A percentile compares a stretch with the other conserved stretches of the same genome.
These are phyloP conservation scores for Lachnellula cervina DNA, from an alignment of 2,329 filamentous ascomycete genomes.

Conservation along the genomic window DNA sequence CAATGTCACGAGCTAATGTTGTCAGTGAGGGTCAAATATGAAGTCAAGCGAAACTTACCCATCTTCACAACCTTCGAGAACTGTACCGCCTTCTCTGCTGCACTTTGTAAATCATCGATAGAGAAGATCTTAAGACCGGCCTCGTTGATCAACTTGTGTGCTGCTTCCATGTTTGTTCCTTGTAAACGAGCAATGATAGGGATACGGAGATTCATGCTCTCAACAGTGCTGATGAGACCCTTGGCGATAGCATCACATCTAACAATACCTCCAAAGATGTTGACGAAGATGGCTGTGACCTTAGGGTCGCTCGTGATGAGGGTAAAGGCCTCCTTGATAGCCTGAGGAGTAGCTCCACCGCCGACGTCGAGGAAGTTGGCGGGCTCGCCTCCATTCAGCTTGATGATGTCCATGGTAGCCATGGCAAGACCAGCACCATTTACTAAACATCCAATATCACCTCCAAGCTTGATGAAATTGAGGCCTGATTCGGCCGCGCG, in stretches of 20 bases:
- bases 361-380: conserved; percentile 99
- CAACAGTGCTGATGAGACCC: conserved; percentile 90
- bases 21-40: conserved; percentile 20
- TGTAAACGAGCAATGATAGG: conserved; percentile 96
- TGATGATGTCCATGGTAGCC: conserved; percentile 99
- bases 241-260: conserved; percentile 96
- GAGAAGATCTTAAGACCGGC: conserved; percentile 99
- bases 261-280: conserved; percentile 99
- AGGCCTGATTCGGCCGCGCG: conserved; percentile 90
- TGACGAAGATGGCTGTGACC: conserved; percentile 98
- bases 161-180: conserved; percentile 96
- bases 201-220: conserved; percentile 91
- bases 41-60: conserved; percentile 52
- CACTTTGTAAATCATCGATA: conserved; percentile 95
- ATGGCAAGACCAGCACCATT: conserved; percentile 99
- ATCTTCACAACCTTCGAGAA: conserved; percentile 99
- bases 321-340: conserved; percentile 96
- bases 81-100: conserved; percentile 96
- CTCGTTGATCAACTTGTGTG: conserved; percentile 90
- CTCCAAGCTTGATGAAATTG: conserved; percentile 99
- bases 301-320: conserved; percentile 98
- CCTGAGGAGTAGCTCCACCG: conserved; percentile 91
- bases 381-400: conserved; percentile 92
- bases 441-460: conserved; percentile 98
- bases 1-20: conserved; percentile 76